phyloP scores from a whole-genome alignment of 2,329 filamentous ascomycete genomes.

The Botrytis fragariae region DNA sequence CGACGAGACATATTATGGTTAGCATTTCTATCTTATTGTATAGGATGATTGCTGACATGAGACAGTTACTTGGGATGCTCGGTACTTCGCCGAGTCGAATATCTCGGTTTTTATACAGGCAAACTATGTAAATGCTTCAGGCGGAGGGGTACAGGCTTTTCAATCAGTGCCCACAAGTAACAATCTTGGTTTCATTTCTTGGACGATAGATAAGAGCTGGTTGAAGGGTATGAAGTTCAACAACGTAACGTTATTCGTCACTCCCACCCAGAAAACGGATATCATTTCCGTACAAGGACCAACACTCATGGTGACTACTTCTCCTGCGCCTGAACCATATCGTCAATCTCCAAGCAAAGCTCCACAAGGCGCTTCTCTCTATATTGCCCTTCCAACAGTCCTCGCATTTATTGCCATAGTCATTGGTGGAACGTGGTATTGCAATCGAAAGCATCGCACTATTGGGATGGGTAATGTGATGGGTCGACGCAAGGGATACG shows the following conservation, averaged over 20 bases:
- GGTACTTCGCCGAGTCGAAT: slow-evolving; percentile 31
- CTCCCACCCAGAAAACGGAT: slow-evolving; percentile 25
- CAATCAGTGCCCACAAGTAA: slow-evolving; percentile 28
- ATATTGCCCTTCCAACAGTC: slow-evolving; percentile 35
- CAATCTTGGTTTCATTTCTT: slow-evolving; percentile 30
- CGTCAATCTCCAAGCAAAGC: slow-evolving; percentile 25
- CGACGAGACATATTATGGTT: slow-evolving; percentile 36
- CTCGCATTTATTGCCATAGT: slow-evolving; percentile 33
- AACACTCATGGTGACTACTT: slow-evolving; percentile 30
- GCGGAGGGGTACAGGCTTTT: slow-evolving; percentile 33
- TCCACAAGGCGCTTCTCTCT: slow-evolving; percentile 32
- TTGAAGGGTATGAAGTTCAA: slow-evolving; percentile 29
- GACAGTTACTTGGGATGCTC: slow-evolving; percentile 37
- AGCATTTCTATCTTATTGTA: background rate
- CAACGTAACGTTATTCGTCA: slow-evolving; percentile 34
- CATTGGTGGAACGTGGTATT: slow-evolving; percentile 29
- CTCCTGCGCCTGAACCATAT: slow-evolving; percentile 26
- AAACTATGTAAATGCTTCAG: slow-evolving; percentile 35
- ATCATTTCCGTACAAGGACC: slow-evolving; percentile 28
- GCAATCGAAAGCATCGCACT: slow-evolving; percentile 32
- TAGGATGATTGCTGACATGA: background rate
- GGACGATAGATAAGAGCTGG: slow-evolving; percentile 33
- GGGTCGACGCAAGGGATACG: slow-evolving; percentile 35
- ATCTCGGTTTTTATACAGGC: slow-evolving; percentile 32
- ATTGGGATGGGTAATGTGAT: slow-evolving; percentile 37